phyloP scores from a whole-genome alignment of 495 filamentous ascomycete genomes.

The Aspergillus kassunensis region DNA sequence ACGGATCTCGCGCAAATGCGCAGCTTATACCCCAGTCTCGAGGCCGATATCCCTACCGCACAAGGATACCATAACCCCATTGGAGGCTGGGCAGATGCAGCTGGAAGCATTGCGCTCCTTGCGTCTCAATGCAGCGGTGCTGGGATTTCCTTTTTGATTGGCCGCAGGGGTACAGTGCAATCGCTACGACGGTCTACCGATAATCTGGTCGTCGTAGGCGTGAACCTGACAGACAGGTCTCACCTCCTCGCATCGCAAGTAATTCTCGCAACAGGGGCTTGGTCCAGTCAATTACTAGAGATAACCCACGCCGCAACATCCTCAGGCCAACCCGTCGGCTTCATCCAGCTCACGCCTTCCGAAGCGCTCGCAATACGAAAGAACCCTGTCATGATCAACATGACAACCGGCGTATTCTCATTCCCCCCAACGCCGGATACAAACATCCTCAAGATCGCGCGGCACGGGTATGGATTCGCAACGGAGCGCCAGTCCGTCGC shows the following conservation, averaged over 20 bases:
- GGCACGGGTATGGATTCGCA: constrained; percentile 72
- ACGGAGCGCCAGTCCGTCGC: constrained; percentile 7
- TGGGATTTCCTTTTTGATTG: constrained; percentile 31
- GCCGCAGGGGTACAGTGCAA: constrained; percentile 22
- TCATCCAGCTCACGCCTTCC: constrained; percentile 56
- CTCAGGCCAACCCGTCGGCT: constrained; percentile 70
- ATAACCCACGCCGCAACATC: constrained; percentile 63
- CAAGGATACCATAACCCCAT: constrained; percentile 68
- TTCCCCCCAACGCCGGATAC: constrained; percentile 56
- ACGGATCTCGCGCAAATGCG: constrained; percentile 39
- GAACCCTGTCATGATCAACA: constrained; percentile 71
- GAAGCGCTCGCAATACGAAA: constrained; percentile 56
- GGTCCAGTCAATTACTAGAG: constrained; percentile 68
- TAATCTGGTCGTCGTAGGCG: constrained; percentile 11
- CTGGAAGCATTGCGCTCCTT: constrained; percentile 56
- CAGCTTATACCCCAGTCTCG: constrained; percentile 40
- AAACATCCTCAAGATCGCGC: constrained; percentile 61
- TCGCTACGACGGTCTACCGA: constrained; percentile 23
- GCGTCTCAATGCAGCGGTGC: constrained; percentile 31
- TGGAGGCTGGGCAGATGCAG: constrained; percentile 76
- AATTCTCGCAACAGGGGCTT: constrained; percentile 77
- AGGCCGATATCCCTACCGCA: constrained; percentile 45
- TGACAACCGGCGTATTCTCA: constrained; percentile 71
- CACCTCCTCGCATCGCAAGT: constrained; percentile 60
- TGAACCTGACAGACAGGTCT: constrained; percentile 34